phyloP scores from a whole-genome alignment of 495 filamentous ascomycete species.

The Filosporella fistucella region DNA sequence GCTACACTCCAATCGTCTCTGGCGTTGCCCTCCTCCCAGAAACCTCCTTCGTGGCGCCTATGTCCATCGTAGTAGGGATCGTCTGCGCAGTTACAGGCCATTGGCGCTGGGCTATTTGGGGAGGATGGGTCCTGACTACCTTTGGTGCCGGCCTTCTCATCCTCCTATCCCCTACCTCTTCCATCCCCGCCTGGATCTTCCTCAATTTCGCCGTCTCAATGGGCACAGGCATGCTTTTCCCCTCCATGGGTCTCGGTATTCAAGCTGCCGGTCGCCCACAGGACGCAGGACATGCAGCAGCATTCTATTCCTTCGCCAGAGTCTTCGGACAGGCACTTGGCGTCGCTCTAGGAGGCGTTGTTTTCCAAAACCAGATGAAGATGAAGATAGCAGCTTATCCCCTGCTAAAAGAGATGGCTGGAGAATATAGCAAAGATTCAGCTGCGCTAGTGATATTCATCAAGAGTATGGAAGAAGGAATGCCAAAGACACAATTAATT shows the following conservation, averaged over 20 bases:
- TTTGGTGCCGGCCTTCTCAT: constrained; percentile 43
- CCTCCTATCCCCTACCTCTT: constrained; percentile 39
- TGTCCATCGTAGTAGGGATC: constrained; percentile 1
- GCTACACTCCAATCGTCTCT: constrained; percentile 38
- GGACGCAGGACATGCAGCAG: constrained; percentile 50
- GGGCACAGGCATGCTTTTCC: constrained; percentile 48
- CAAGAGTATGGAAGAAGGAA: constrained; percentile 38
- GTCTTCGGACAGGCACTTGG: constrained; percentile 45
- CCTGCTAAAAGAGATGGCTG: neutral
- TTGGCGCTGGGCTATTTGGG: constrained; percentile 24
- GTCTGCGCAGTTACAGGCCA: neutral
- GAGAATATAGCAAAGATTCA: constrained; percentile 47
- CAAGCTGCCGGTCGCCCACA: constrained; percentile 37
- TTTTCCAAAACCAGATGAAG: constrained; percentile 44
- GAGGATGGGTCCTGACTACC: constrained; percentile 45
- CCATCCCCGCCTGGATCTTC: constrained; percentile 36
- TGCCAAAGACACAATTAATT: neutral
- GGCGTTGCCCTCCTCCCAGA: constrained; percentile 14
- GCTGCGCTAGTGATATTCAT: constrained; percentile 56
- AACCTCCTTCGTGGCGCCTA: constrained; percentile 36
- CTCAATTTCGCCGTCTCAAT: constrained; percentile 44
- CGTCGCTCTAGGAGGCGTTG: constrained; percentile 29
- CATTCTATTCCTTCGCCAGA: constrained; percentile 53
- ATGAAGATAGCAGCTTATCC: constrained; percentile 30
- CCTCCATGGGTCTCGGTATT: constrained; percentile 40